Evolutionary conservation across 768 basidiomycete genomes (phyloP).

Genomic region (Boletus sensibilis): DNA sequence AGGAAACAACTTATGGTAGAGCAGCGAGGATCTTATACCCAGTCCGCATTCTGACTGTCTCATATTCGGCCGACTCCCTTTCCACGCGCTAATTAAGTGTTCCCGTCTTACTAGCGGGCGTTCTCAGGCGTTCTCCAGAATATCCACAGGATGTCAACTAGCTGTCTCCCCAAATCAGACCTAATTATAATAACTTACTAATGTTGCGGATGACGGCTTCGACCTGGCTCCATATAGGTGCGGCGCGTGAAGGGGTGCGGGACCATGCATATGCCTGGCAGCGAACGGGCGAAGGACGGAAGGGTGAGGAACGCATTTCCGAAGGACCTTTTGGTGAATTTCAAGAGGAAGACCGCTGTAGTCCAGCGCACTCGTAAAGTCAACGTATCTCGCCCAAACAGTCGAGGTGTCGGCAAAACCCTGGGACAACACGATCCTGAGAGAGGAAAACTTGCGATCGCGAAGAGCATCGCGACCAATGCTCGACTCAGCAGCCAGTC

Average conservation of each 20-base stretch:
- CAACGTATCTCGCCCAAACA: slow-evolving; percentile 67
- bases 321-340: slow-evolving; percentile 67
- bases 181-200: too few relatives aligned
- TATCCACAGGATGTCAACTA: too few relatives aligned
- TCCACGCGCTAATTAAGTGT: too few relatives aligned
- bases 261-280: slow-evolving; percentile 41
- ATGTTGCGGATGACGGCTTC: slow-evolving; percentile 70
- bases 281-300: slow-evolving; percentile 44
- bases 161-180: not conserved
- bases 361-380: slow-evolving; percentile 49
- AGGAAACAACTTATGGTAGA: too few relatives aligned
- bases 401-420: slow-evolving; percentile 41
- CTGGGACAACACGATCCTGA: slow-evolving; percentile 31
- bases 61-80: too few relatives aligned
- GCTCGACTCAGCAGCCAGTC: slow-evolving; percentile 4
- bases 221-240: slow-evolving; percentile 68
- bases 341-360: slow-evolving; percentile 55
- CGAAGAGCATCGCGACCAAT: slow-evolving; percentile 7
- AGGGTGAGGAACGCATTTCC: slow-evolving; percentile 56
- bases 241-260: slow-evolving; percentile 36
- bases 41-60: too few relatives aligned
- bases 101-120: too few relatives aligned
- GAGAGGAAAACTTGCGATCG: slow-evolving; percentile 29
- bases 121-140: too few relatives aligned
- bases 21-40: too few relatives aligned